phyloP scores from a whole-genome alignment of 2,329 filamentous ascomycete species.

The Lecanicillium sp. region DNA sequence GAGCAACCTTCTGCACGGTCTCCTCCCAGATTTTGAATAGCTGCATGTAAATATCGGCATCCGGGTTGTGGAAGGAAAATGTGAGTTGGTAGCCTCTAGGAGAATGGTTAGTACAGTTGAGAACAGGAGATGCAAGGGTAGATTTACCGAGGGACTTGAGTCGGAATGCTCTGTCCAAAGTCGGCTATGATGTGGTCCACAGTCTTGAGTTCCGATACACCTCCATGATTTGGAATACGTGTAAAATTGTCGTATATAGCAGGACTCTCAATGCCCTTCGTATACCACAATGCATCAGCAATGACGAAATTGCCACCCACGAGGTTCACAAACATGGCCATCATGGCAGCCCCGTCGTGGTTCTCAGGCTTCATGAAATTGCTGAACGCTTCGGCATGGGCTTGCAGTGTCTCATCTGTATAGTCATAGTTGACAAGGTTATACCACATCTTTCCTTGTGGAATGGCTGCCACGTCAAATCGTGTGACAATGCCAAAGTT shows the following conservation, averaged over 20 bases:
- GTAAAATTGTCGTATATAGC: not conserved
- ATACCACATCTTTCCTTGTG: not conserved
- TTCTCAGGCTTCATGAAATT: not conserved
- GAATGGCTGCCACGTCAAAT: constrained; percentile 16
- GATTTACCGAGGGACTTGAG: too few species aligned
- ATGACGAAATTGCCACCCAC: not conserved
- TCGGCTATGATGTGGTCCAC: too few species aligned
- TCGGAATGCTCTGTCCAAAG: too few species aligned
- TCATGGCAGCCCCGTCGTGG: not conserved
- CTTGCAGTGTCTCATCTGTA: not conserved
- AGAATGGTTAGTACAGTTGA: too few species aligned
- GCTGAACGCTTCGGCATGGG: not conserved
- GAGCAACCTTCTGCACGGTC: constrained; percentile 1
- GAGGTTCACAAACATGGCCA: not conserved
- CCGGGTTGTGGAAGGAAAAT: not conserved
- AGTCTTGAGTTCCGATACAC: too few species aligned
- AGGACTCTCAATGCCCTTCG: not conserved
- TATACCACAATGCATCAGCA: not conserved
- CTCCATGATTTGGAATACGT: not conserved
- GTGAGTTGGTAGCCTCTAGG: too few species aligned
- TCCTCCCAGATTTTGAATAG: constrained; percentile 8
- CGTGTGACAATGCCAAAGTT: constrained; percentile 37
- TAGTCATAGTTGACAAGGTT: not conserved
- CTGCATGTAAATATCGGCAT: constrained; percentile 1
- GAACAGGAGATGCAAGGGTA: too few species aligned